phyloP scores from a whole-genome alignment of 176 grass and related monocot genomes.

The Triticum urartu region DNA sequence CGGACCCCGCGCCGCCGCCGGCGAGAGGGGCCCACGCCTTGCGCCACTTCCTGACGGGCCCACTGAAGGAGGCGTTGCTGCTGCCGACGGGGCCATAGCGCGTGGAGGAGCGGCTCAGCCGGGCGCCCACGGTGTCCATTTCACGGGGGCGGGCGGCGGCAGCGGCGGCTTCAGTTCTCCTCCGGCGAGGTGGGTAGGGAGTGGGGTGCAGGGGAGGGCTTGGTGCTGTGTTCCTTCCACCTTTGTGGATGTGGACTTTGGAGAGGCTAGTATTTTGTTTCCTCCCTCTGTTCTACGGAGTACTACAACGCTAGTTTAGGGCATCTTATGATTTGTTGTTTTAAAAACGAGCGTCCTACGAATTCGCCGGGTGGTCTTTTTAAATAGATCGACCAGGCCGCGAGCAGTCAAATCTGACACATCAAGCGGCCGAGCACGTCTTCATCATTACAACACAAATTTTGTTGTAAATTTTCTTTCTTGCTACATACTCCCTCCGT shows the following conservation, averaged over 20 bases:
- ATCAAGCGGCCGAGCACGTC: too few relatives aligned
- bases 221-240: background rate
- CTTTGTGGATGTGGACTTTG: background rate
- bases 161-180: background rate
- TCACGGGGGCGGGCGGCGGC: background rate
- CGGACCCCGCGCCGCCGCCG: background rate
- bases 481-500: too few relatives aligned
- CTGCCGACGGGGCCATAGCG: conserved; percentile 62
- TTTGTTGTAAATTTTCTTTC: too few relatives aligned
- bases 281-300: too few relatives aligned
- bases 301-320: too few relatives aligned
- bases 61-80: conserved; percentile 57
- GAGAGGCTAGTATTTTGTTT: too few relatives aligned
- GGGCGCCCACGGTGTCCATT: conserved; percentile 51
- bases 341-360: too few relatives aligned
- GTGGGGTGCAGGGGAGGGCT: background rate
- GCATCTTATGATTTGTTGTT: too few relatives aligned
- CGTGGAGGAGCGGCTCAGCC: conserved; percentile 69
- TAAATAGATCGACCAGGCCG: too few relatives aligned
- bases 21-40: conserved; percentile 70
- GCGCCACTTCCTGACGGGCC: conserved; percentile 75
- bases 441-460: too few relatives aligned
- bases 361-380: too few relatives aligned
- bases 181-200: conserved; percentile 1
- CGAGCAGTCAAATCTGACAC: too few relatives aligned